phyloP scores from a whole-genome alignment of 495 filamentous ascomycete genomes.

The Penicillium samsonianum region DNA sequence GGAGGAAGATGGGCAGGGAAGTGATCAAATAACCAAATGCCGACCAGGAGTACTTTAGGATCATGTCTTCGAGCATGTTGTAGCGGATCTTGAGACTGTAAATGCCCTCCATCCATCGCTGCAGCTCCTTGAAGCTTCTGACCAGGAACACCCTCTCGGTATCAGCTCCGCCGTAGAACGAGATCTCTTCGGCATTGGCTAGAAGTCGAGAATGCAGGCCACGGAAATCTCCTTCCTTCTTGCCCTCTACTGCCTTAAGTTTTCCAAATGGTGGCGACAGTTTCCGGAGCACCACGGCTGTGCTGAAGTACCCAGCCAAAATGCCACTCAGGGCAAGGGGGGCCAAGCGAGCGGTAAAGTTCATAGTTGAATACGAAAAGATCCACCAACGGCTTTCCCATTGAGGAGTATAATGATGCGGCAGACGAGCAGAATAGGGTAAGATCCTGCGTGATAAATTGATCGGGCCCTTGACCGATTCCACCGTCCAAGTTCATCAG shows the following conservation, averaged over 20 bases:
- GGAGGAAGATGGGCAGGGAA: constrained; percentile 90
- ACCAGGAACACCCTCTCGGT: constrained; percentile 90
- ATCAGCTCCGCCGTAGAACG: constrained; percentile 93
- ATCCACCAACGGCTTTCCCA: constrained; percentile 95
- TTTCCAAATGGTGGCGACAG: constrained; percentile 95
- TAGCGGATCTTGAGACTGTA: constrained; percentile 96
- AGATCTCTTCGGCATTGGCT: constrained; percentile 98
- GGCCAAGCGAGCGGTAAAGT: constrained; percentile 87
- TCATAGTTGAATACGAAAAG: constrained; percentile 97
- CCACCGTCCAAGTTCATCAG: constrained; percentile 91
- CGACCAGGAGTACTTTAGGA: constrained; percentile 98
- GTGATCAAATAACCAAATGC: constrained; percentile 94
- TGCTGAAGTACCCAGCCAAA: constrained; percentile 87
- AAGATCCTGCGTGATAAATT: constrained; percentile 97
- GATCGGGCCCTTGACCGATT: constrained; percentile 87
- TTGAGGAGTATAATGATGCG: constrained; percentile 89
- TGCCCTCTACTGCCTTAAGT: constrained; percentile 90
- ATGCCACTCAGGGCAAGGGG: constrained; percentile 84
- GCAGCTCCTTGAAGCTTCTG: constrained; percentile 85
- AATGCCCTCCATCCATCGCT: constrained; percentile 93
- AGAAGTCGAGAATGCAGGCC: constrained; percentile 87
- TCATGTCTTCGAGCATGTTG: constrained; percentile 98
- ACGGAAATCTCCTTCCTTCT: constrained; percentile 91
- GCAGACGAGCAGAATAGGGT: constrained; percentile 92
- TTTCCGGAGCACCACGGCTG: constrained; percentile 80